Evolutionary conservation across 768 basidiomycete genomes (phyloP).

Genomic region (Hortiboletus flavorubellus): DNA sequence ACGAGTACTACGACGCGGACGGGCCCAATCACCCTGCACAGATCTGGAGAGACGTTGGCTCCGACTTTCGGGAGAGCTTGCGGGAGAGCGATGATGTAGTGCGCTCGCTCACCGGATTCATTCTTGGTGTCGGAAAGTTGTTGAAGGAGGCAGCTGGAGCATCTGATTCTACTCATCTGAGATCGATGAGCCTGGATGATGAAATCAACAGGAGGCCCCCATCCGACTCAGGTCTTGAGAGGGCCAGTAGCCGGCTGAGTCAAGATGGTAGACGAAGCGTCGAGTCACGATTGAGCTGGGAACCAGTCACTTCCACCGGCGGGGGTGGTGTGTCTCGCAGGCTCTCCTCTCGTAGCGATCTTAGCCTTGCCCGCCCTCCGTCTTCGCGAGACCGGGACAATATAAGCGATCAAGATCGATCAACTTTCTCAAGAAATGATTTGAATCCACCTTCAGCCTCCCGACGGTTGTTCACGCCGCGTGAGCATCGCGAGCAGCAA

Average conservation of each 20-base stretch:
- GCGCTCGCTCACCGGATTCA: slow-evolving; percentile 67
- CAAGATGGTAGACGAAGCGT: slow-evolving; percentile 56
- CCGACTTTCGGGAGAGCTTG: slow-evolving; percentile 69
- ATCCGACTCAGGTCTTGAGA: slow-evolving; percentile 34
- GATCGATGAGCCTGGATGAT: slow-evolving; percentile 55
- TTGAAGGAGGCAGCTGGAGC: slow-evolving; percentile 50
- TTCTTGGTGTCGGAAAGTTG: slow-evolving; percentile 71
- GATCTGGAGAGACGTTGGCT: slow-evolving; percentile 66
- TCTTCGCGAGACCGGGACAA: slow-evolving; percentile 27
- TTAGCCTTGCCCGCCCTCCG: slow-evolving; percentile 21
- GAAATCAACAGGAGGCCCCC: slow-evolving; percentile 37
- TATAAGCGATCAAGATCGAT: slow-evolving; percentile 26
- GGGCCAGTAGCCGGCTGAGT: slow-evolving; percentile 44
- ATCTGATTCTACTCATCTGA: slow-evolving; percentile 36
- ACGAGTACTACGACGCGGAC: slow-evolving; percentile 30
- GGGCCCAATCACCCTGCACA: slow-evolving; percentile 42
- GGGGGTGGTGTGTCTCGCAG: slow-evolving; percentile 27
- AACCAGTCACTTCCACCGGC: slow-evolving; percentile 25
- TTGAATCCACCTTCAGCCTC: slow-evolving; percentile 32
- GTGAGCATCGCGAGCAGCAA: slow-evolving; percentile 51
- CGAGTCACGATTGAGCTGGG: slow-evolving; percentile 47
- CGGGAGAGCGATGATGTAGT: slow-evolving; percentile 78
- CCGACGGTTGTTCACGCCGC: slow-evolving; percentile 55
- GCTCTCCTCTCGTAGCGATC: slow-evolving; percentile 25
- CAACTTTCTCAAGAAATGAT: slow-evolving; percentile 21